These are phyloP conservation scores for Globisporangium uncinulatum DNA, from an alignment of 352 stramenopile species.

Conservation along the genomic window DNA sequence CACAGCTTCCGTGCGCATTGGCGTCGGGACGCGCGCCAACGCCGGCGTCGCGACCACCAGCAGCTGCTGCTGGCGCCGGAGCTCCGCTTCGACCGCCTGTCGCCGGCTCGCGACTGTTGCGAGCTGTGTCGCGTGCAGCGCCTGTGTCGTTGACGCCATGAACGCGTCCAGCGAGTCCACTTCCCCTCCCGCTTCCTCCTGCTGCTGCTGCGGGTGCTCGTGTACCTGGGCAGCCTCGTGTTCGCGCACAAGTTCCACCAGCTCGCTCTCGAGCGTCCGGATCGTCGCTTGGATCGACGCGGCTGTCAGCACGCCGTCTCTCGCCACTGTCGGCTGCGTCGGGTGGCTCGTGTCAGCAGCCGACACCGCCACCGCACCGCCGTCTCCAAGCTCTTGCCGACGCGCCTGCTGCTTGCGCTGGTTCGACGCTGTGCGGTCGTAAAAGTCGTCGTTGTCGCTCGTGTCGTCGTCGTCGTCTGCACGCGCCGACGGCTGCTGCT, in stretches of 20 bases:
- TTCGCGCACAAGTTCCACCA: slow-evolving; percentile 26
- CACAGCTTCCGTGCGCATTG: no score
- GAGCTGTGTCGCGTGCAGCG: slow-evolving; percentile 35
- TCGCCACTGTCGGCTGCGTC: background rate
- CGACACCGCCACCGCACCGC: background rate
- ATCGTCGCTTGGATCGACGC: slow-evolving; percentile 50
- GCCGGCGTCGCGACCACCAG: slow-evolving; percentile 50
- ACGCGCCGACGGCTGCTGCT: slow-evolving; percentile 23
- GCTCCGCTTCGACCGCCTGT: slow-evolving; percentile 26
- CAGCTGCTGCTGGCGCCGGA: slow-evolving; percentile 43
- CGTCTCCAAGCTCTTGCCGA: slow-evolving; percentile 19
- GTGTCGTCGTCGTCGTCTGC: slow-evolving; percentile 39
- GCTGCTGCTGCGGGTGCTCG: slow-evolving; percentile 5
- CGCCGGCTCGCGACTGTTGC: slow-evolving; percentile 19
- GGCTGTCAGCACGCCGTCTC: slow-evolving; percentile 37
- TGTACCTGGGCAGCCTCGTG: slow-evolving; percentile 1
- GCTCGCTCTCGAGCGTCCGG: slow-evolving; percentile 26
- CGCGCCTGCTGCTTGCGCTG: slow-evolving; percentile 35
- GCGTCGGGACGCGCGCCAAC: slow-evolving; percentile 14
- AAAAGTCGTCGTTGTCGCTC: slow-evolving; percentile 79
- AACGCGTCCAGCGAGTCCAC: slow-evolving; percentile 60
- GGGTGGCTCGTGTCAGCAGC: background rate
- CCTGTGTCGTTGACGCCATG: slow-evolving; percentile 47
- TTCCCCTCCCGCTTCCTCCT: slow-evolving; percentile 23
- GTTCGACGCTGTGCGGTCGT: slow-evolving; percentile 64